Evolutionary conservation across 768 basidiomycete species (phyloP).

Genomic region (Termitomyces sp.): DNA sequence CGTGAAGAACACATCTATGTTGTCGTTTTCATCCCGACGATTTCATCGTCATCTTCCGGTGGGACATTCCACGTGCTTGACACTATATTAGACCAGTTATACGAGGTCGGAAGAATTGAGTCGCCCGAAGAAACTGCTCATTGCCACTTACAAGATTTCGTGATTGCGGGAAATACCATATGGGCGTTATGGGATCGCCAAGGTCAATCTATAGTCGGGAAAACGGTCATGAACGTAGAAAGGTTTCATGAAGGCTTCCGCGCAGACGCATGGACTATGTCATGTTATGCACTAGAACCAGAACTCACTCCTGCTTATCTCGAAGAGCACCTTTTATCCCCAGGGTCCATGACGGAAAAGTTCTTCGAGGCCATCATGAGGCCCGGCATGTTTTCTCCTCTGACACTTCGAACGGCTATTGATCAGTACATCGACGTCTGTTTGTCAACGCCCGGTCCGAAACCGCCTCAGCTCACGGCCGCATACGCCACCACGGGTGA

Average conservation of each 20-base stretch:
- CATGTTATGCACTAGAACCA: conserved; percentile 61
- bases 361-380: conserved; percentile 81
- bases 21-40: conserved; percentile 69
- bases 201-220: conserved; percentile 68
- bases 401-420: conserved; percentile 78
- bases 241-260: conserved; percentile 27
- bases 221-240: conserved; percentile 39
- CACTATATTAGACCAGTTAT: conserved; percentile 52
- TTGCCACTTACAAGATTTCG: conserved; percentile 76
- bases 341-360: conserved; percentile 69
- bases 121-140: conserved; percentile 57
- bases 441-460: conserved; percentile 56
- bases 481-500: conserved; percentile 66
- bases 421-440: conserved; percentile 76
- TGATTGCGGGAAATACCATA: conserved; percentile 48
- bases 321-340: conserved; percentile 71
- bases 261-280: conserved; percentile 45
- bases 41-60: conserved; percentile 57
- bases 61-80: conserved; percentile 75
- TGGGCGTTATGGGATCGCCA: conserved; percentile 80
- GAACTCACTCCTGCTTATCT: conserved; percentile 84
- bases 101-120: conserved; percentile 53
- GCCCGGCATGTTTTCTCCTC: conserved; percentile 81
- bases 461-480: conserved; percentile 51
- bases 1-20: conserved; percentile 54